Base-by-base conservation (phyloP, 78 protist species). In the Dictyostelium purpureum region DNA sequence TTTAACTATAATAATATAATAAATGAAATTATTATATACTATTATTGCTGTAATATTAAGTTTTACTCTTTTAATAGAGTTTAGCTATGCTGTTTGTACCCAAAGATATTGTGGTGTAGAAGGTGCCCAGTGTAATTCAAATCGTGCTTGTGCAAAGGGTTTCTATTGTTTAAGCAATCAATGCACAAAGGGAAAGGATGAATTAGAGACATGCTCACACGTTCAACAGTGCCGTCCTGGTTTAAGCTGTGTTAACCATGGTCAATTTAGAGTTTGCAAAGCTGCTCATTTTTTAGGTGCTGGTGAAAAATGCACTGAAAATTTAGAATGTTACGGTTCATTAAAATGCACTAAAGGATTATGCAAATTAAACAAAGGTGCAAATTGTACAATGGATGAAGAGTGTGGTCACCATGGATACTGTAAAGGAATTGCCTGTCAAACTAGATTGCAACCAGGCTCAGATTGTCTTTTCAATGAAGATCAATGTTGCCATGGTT, bases 241-340 rank as follows among this genome's bases (percentile, higher is more conserved):
- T 24, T 51, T 80, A 28, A 63, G 51, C 21, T 80, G 89, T 66
- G 33, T 80, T 14, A 80, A 80, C 24, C 40, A 69, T 49, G 89
- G 75, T 24, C 31, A 18, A 35, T 65, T 31, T 37, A 49, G 42
- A 6, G 43, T 65, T 12, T 80, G 89, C 51, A 80, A 51, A 67
- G 16, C 51, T 49, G 33, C 65, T 5, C 42, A 80, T 35, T 38
- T 12, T 38, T n/a, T 11, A n/a, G 40, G 69, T 4, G 4, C 7
- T 31, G 71, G 66, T 35, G 79, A 52, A 24, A 19, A 6, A 14
- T 80, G 89, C 51, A 26, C 1, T n/a, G 4, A 2, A 14, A n/a
- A 35, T 37, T 45, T 35, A 0, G 47, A 80, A 49, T 80, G 89
- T 80, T n/a, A 45, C 4, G 89, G 89, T 12, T 16, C 49, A 5